phyloP scores from a whole-genome alignment of 345 rosid genomes.

The Rhodamnia rubescens region DNA sequence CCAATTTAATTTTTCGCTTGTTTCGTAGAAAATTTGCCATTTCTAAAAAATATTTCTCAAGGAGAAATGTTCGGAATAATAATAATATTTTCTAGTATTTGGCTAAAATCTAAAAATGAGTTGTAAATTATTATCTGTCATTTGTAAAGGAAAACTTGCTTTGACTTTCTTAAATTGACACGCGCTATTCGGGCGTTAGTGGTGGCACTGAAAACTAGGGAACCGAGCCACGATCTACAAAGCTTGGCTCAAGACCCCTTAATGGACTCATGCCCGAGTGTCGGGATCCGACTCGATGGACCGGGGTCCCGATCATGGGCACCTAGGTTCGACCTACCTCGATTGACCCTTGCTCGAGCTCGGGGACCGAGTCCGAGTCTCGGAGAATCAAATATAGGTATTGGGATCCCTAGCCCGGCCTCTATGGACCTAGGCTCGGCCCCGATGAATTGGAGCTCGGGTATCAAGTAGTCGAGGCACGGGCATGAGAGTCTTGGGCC shows the following conservation, averaged over 20 bases:
- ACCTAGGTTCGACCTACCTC: not conserved
- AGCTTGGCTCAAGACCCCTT: not conserved
- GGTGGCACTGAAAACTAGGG: rapidly evolving
- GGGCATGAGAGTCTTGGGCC: too few species aligned
- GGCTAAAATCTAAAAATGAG: not conserved
- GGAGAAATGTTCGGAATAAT: not conserved
- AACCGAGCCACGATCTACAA: rapidly evolving
- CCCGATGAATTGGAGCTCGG: too few species aligned
- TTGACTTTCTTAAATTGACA: not conserved
- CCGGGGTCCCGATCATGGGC: rapidly evolving
- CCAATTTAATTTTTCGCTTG: not conserved
- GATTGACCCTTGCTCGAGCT: rapidly evolving
- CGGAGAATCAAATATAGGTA: too few species aligned
- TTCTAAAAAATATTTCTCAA: not conserved
- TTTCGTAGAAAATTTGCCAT: not conserved
- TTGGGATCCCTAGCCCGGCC: too few species aligned
- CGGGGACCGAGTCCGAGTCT: not conserved
- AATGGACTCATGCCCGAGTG: not conserved
- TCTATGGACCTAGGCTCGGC: too few species aligned
- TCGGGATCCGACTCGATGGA: not conserved
- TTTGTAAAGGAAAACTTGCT: not conserved
- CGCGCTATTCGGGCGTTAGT: not conserved
- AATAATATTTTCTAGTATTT: not conserved
- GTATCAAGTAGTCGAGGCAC: too few species aligned
- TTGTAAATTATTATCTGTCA: not conserved